These are phyloP conservation scores for Apiospora phragmitis DNA, from an alignment of 2,329 filamentous ascomycete species.

Conservation along the genomic window DNA sequence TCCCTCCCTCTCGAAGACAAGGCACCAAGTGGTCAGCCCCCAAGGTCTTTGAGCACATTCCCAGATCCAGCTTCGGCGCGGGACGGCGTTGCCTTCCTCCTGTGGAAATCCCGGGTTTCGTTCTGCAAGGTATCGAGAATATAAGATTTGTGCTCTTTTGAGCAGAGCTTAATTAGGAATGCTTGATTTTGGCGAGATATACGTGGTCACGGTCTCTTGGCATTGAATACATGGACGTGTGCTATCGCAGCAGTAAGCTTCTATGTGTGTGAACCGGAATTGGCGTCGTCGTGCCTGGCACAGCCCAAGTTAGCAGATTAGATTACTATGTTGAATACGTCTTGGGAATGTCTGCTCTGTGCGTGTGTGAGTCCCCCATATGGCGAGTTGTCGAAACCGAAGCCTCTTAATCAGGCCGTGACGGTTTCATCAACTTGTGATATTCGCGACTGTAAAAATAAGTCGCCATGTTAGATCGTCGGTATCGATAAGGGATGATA, in stretches of 20 bases:
- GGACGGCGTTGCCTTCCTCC: not conserved
- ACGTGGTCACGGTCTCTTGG: not conserved
- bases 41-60: not conserved
- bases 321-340: not conserved
- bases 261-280: not conserved
- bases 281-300: not conserved
- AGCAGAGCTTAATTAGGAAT: not conserved
- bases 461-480: not conserved
- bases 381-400: not conserved
- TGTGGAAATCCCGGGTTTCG: no score
- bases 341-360: not conserved
- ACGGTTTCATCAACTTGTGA: not conserved
- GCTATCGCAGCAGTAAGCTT: not conserved
- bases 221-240: not conserved
- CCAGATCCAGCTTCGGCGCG: not conserved
- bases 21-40: not conserved
- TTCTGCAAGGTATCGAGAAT: not conserved
- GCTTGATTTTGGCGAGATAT: not conserved
- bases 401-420: not conserved
- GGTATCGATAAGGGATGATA: constrained; percentile 2
- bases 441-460: not conserved
- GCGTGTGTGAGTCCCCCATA: not conserved
- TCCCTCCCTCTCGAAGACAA: not conserved
- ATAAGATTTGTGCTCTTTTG: not conserved
- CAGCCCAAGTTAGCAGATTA: not conserved